phyloP scores from a whole-genome alignment of 257 asterid genomes.

The Solanum chilense region DNA sequence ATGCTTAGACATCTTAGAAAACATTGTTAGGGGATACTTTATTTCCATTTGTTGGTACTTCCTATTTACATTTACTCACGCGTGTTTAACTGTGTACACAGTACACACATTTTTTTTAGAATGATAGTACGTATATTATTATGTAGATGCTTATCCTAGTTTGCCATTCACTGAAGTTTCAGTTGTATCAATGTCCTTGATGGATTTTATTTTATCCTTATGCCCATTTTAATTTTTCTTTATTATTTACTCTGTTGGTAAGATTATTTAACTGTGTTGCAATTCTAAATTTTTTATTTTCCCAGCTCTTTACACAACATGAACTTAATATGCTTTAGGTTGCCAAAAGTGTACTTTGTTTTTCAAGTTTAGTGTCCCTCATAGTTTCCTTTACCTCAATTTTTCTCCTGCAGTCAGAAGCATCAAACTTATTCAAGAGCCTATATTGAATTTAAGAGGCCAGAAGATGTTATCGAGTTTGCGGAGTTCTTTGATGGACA shows the following conservation, averaged over 20 bases:
- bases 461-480: conserved; percentile 86
- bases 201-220: neutral
- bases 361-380: neutral
- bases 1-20: neutral
- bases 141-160: neutral
- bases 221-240: neutral
- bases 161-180: neutral
- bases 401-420: conserved; percentile 62
- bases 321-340: neutral
- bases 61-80: neutral
- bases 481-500: conserved; percentile 91
- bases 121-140: neutral
- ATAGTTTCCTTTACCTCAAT: neutral
- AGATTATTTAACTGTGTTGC: neutral
- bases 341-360: neutral
- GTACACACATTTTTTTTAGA: neutral
- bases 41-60: neutral
- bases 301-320: neutral
- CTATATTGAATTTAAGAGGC: conserved; percentile 58
- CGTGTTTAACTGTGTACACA: neutral
- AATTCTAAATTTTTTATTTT: neutral
- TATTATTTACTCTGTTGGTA: neutral
- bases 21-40: neutral
- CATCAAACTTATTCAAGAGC: conserved; percentile 63
- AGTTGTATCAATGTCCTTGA: neutral